Evolutionary conservation across 2,329 filamentous ascomycete species (phyloP), one percentile per base, ranked within the genome.

Genomic region (Grosmannia clavigera): DNA sequence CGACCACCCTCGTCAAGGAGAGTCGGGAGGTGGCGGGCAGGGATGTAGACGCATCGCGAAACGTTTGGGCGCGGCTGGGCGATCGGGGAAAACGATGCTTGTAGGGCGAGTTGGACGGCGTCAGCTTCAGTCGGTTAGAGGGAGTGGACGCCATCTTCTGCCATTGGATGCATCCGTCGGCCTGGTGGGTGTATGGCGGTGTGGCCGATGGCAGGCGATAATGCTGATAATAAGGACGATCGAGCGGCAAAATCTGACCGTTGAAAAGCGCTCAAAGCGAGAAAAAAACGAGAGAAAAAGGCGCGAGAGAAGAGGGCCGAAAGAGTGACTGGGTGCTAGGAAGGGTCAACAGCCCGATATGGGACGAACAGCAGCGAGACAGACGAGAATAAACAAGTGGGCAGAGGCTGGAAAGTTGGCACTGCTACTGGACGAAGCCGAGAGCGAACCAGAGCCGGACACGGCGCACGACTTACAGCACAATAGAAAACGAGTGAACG

Each of bases 1-100:
- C 94, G 68, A 97, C 88, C 61, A 97, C 90, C 64, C 90, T 85
- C 71, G 86, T 86, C 63, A 96, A 77, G 48, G 86, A 86, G 53
- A 96, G 78, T 50, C 81, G 80, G 27, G 81, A 77, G 61, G 85
- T 81, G 61, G 51, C 2, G 1, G 58, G 31, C 6, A 60, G 16
- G 12, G 59, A 38, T 12, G 51, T 11, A 16, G 61, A 53, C 10
- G 51, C 46, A 16, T 85, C 81, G 62, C 76, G 74, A 14, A 71
- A 65, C 54, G 70, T 61, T 58, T 78, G 77, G 54, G 75, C 73
- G 56, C 81, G 80, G 62, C 78, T 70, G 35, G 87, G 83, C 57
- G 88, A 87, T 69, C 86, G 82, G 22, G 81, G 75, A 40, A 82
- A 80, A 48, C 84, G 81, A 61, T 79, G 78, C 55, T 84, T 70